Base-by-base conservation (phyloP, 257 asterid genomes). In the Ocimum tenuiflorum region DNA sequence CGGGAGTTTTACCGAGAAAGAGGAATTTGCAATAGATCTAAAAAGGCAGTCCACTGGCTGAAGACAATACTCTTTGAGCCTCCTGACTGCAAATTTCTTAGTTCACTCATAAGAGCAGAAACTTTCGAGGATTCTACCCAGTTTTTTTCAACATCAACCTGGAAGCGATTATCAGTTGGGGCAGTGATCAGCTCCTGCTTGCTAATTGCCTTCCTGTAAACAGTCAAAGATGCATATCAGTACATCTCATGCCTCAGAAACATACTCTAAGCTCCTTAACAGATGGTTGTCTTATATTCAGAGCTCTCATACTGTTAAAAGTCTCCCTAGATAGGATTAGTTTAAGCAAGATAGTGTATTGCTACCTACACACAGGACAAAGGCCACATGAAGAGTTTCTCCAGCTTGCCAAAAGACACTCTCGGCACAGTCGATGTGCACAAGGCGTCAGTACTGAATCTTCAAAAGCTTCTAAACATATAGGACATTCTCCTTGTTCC, bases 11-110 rank as follows among this genome's bases (percentile, higher is more conserved):
- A 91, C 98, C 95, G 79, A 60, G 94, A 79, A 55, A 91, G 90
- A 79, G 97, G 94, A 85, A 92, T 83, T 84, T 92, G 94, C 83
- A 92, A 38, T 29, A 92, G 85, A 78, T 92, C 99, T 77, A 89
- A 74, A 75, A 92, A 92, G 65, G 97, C 95, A 71, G 99, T 89
- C 99, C 99, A 92, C 76, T 92, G 99, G 75, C 99, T 92, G 81
- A 92, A 89, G 69, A 92, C 85, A 33, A 92, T 87, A 75, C 99
- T 92, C 78, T 92, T 92, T 69, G 98, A 82, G 67, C 91, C 85
- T 36, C 27, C 70, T 7, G 79, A 52, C 51, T 59, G 82, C 48
- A 83, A 76, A 72, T 52, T 49, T 81, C 76, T 73, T 38, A 92
- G 75, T 71, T 92, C 99, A 57, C 41, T 69, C 85, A 92, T 77